Evolutionary conservation across 1,139 yeast genomes (phyloP), one percentile per base, ranked within the genome.

Genomic region (Neolecta irregularis): DNA sequence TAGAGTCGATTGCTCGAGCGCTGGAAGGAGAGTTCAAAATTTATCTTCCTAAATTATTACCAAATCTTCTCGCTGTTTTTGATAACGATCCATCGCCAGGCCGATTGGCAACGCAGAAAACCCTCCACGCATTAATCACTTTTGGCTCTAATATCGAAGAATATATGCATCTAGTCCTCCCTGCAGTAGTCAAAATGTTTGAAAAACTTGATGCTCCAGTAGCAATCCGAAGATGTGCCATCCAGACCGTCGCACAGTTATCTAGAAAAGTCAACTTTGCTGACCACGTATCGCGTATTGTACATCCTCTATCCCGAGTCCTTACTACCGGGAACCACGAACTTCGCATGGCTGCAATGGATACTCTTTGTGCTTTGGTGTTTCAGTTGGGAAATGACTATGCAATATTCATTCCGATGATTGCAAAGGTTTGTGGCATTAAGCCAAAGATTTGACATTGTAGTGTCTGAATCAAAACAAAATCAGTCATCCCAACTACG

Each of bases 141-240:
- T 81, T 88, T 55, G 95, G 94, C 1, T 64, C 77, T 21, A 81
- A 78, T 48, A 67, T 85, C 33, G 96, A 88, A 46, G 95, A 91
- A 43, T 81, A 78, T 49, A 71, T 77, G 6, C 94, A 83, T 53
- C 66, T 85, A 35, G 69, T 88, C 28, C 67, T 88, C 16, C 96
- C 96, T 0, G 76, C 79, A 35, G 65, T 85, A 26, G 91, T 85
- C 1, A 67, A 72, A 41, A 59, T 85, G 62, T 77, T 85, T 50
- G 94, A 88, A 51, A 69, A 61, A 41, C 74, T 80, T 4, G 66
- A 40, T 23, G 68, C 64, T 35, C 65, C 54, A 3, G 52, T 57
- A 15, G 18, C 31, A 17, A 62, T 85, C 32, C 62, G 85, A 39
- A 68, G 67, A 40, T 73, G 81, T 22, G 85, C 96, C 0, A 75